Conservation (phyloP, 768 basidiomycete genomes). For the Boletus patriciae region DNA sequence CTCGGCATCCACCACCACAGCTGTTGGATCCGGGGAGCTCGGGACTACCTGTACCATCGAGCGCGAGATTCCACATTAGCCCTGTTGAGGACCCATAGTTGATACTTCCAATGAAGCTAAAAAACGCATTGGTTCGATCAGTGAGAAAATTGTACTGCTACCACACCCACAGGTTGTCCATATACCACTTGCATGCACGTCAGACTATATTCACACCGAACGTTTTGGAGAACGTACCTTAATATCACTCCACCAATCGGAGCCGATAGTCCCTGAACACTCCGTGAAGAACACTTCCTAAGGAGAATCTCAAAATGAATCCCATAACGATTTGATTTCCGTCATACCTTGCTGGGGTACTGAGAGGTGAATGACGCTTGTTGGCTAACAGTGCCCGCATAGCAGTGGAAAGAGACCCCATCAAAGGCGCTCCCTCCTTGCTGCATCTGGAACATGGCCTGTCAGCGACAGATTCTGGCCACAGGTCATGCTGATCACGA, state of each 20-base stretch:
- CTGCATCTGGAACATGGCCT: conserved; percentile 49
- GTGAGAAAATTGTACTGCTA: conserved; percentile 20
- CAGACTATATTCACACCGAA: not conserved
- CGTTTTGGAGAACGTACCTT: conserved; percentile 45
- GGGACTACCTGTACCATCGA: conserved; percentile 62
- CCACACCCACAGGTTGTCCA: conserved; percentile 57
- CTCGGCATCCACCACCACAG: conserved; percentile 66
- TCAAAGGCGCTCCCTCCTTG: conserved; percentile 53
- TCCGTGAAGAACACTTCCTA: conserved; percentile 52
- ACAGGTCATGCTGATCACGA: conserved; percentile 8
- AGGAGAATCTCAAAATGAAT: not conserved
- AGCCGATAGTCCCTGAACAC: conserved; percentile 63
- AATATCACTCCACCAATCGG: conserved; percentile 80
- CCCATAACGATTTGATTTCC: not conserved
- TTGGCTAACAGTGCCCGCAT: conserved; percentile 51
- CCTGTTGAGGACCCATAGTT: conserved; percentile 40
- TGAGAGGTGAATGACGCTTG: conserved; percentile 57
- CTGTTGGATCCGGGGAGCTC: conserved; percentile 62
- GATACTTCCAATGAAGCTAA: conserved; percentile 41
- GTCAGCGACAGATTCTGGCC: not conserved
- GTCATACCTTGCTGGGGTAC: conserved; percentile 51
- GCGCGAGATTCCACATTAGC: conserved; percentile 76
- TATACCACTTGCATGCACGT: conserved; percentile 53
- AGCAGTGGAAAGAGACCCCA: conserved; percentile 75
- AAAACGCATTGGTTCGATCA: conserved; percentile 13